Percentiles rank a stretch among this genome's conserved stretches.
Evolutionary conservation across 1,284 basidiomycete species (phyloP).

Genomic region (Microbotryum violaceum): DNA sequence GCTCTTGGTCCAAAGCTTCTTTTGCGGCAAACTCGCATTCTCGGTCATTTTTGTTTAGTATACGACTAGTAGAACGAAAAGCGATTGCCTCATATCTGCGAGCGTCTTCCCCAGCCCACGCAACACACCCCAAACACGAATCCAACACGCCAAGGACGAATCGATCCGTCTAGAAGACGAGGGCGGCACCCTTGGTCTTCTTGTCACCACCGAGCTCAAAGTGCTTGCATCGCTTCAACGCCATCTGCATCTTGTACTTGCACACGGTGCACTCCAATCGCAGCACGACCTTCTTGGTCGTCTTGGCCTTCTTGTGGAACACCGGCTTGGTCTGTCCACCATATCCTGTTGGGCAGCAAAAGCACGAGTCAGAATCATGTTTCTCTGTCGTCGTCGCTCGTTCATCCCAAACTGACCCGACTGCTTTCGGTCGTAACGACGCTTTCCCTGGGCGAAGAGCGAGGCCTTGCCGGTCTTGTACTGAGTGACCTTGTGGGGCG

Average conservation of each 20-base stretch:
- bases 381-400: conserved; percentile 41
- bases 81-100: neutral
- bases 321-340: conserved; percentile 99
- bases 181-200: conserved; percentile 89
- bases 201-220: conserved; percentile 69
- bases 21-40: too few relatives aligned
- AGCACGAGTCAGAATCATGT: conserved; percentile 38
- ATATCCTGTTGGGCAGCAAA: conserved; percentile 75
- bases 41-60: too few relatives aligned
- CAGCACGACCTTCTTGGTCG: conserved; percentile 98
- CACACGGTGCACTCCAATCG: conserved; percentile 95
- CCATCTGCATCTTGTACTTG: conserved; percentile 91
- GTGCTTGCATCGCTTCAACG: conserved; percentile 99
- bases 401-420: conserved; percentile 18
- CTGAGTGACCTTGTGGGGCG: conserved; percentile 92
- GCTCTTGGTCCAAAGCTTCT: too few relatives aligned
- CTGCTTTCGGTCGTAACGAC: conserved; percentile 68
- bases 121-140: neutral
- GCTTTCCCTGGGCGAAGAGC: conserved; percentile 95
- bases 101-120: neutral
- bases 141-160: neutral
- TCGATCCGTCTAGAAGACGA: conserved; percentile 54
- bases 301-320: conserved; percentile 99
- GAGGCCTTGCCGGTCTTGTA: conserved; percentile 99
- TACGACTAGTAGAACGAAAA: neutral